Conservation (phyloP, 2,329 filamentous ascomycete genomes). For the Sarocladium brachiariae region DNA sequence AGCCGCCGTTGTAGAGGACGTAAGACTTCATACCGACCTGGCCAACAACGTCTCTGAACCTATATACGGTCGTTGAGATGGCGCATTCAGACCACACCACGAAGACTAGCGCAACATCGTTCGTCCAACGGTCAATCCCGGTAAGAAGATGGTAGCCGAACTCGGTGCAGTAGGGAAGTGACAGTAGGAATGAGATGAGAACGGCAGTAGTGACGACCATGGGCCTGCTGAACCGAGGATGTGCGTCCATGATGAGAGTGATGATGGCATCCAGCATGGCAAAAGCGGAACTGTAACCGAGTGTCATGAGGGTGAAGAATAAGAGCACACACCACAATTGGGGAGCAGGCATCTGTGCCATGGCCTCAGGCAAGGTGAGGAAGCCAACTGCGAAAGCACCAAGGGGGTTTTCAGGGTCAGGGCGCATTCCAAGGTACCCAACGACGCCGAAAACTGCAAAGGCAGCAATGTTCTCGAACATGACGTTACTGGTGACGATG, state of each 20-base stretch:
- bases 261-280: conserved; percentile 52
- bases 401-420: conserved; percentile 31
- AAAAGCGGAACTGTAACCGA: conserved; percentile 52
- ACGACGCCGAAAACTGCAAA: conserved; percentile 49
- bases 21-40: conserved; percentile 38
- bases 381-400: conserved; percentile 53
- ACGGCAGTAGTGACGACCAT: conserved; percentile 43
- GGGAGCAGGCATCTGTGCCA: conserved; percentile 48
- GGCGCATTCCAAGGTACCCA: conserved; percentile 34
- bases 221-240: conserved; percentile 38
- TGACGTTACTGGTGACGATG: conserved; percentile 46
- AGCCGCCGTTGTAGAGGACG: conserved; percentile 41
- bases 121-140: conserved; percentile 49
- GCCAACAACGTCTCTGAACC: conserved; percentile 39
- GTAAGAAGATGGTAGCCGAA: conserved; percentile 50
- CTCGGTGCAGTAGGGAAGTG: conserved; percentile 49
- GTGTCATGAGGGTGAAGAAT: conserved; percentile 51
- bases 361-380: conserved; percentile 48
- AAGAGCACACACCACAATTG: conserved; percentile 53
- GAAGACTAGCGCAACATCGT: conserved; percentile 47
- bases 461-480: conserved; percentile 48
- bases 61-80: conserved; percentile 45
- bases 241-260: conserved; percentile 46
- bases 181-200: conserved; percentile 44
- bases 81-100: conserved; percentile 47